Evolutionary conservation across 495 filamentous ascomycete genomes (phyloP), one percentile per base, ranked within the genome.

Genomic region (Xylaria telfairii): DNA sequence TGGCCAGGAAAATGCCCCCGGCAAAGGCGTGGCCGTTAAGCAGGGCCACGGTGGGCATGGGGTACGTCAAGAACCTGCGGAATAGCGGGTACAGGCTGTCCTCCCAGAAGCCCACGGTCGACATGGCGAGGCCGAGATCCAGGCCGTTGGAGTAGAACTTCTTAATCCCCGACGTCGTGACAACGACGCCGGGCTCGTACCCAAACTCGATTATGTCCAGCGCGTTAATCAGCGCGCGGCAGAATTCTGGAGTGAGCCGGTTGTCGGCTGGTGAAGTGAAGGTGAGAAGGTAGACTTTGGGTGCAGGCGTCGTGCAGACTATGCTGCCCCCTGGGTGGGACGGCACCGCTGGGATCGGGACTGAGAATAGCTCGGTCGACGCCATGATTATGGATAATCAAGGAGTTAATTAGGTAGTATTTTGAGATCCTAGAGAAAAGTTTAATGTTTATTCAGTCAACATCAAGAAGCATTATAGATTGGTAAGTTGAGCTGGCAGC

Each of bases 71-170:
- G 6, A 92, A 79, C 4, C 91, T 78, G 21, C 79, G 73, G 73
- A 87, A 92, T 3, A 93, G 74, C 17, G 80, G 80, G 82, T 89
- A 93, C 4, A 93, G 76, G 60, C 76, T 83, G 1, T 85, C 75
- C 7, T 86, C 82, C 8, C 88, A 79, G 77, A 92, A 93, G 0
- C 82, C 81, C 13, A 83, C 77, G 0, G 81, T 84, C 24, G 78
- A 76, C 1, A 81, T 64, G 3, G 87, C 89, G 70, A 88, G 80
- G 17, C 87, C 83, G 21, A 92, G 83, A 77, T 95, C 92, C 10
- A 95, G 83, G 0, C 92, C 92, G 80, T 94, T 94, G 79, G 87
- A 90, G 81, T 92, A 95, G 84, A 95, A 95, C 76, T 95, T 95
- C 60, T 83, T 74, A 54, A 94, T 91, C 34, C 84, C 86, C 57